These are phyloP conservation scores for Malus domestica DNA, from an alignment of 306 rosid genomes.

Conservation along the genomic window DNA sequence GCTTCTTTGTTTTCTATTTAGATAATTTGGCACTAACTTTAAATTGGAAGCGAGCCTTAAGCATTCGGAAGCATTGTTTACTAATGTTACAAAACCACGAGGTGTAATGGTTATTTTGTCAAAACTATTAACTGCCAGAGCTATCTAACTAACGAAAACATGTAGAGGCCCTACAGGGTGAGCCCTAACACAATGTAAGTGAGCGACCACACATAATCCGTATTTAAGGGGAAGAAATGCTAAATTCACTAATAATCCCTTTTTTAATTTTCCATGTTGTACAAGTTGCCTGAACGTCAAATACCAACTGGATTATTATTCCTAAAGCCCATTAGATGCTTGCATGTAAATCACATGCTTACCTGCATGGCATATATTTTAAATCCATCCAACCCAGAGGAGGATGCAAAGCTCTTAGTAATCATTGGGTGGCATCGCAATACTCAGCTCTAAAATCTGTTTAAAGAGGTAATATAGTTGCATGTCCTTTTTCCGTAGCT, in stretches of 20 bases:
- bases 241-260: background rate
- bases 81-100: background rate
- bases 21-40: background rate
- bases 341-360: constrained; percentile 11
- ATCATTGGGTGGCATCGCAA: constrained; percentile 25
- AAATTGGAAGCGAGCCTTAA: background rate
- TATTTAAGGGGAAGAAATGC: background rate
- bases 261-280: background rate
- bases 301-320: background rate
- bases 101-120: background rate
- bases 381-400: background rate
- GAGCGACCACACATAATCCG: background rate
- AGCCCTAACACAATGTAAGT: background rate
- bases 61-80: too few species aligned
- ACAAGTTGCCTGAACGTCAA: constrained; percentile 1
- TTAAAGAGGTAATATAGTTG: background rate
- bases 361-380: background rate
- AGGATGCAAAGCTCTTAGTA: constrained; percentile 3
- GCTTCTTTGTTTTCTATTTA: too few species aligned
- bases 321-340: constrained; percentile 10
- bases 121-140: too few species aligned
- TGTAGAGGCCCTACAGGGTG: too few species aligned
- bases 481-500: constrained; percentile 21
- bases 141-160: too few species aligned
- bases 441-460: background rate